Evolutionary conservation across 108 stramenopile species (phyloP).

Genomic region (Cyclotella baltica): DNA sequence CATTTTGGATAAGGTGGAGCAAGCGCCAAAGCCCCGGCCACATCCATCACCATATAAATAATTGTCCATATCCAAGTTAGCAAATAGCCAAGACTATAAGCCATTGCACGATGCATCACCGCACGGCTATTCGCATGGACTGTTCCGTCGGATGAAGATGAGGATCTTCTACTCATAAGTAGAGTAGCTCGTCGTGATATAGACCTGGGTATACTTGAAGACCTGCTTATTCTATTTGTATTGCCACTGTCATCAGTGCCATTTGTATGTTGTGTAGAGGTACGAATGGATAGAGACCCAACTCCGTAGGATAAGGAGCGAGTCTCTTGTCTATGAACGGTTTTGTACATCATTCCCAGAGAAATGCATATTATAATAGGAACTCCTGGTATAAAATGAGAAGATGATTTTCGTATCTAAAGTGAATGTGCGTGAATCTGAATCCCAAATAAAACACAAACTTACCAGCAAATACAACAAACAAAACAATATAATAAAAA

Average conservation of each 20-base stretch:
- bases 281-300: neutral
- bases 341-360: conserved; percentile 12
- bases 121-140: conserved; percentile 7
- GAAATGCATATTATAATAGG: conserved; percentile 8
- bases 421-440: too few relatives aligned
- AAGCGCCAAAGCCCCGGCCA: neutral
- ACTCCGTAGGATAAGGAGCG: neutral
- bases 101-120: conserved; percentile 8
- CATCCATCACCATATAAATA: neutral
- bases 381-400: too few relatives aligned
- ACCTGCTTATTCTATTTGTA: too few relatives aligned
- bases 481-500: neutral
- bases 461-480: neutral
- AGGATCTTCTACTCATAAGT: neutral
- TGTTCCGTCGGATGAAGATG: neutral
- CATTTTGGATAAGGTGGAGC: neutral
- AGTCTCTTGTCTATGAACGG: neutral
- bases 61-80: conserved; percentile 6
- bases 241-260: too few relatives aligned
- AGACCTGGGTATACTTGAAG: too few relatives aligned
- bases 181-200: neutral
- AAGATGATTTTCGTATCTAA: too few relatives aligned
- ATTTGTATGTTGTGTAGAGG: too few relatives aligned
- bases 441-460: too few relatives aligned
- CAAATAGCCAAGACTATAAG: neutral